These are phyloP conservation scores for Priceomyces haplophilus DNA, from an alignment of 805 yeast species.

Conservation along the genomic window DNA sequence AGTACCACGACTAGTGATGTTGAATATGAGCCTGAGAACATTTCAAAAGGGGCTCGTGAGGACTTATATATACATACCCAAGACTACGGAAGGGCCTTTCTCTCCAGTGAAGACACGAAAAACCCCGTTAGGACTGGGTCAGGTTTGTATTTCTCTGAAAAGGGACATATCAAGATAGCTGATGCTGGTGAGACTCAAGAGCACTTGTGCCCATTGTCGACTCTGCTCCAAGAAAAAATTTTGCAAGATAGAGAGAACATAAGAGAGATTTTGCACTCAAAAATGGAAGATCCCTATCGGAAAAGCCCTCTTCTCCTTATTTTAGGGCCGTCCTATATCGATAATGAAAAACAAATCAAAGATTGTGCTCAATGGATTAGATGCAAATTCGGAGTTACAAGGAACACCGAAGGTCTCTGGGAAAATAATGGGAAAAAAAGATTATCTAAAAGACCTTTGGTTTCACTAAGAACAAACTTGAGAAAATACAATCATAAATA, in stretches of 20 bases:
- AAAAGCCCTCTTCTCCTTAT: constrained; percentile 29
- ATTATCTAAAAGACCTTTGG: constrained; percentile 16
- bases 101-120: neutral
- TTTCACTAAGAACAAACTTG: constrained; percentile 39
- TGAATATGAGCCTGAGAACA: constrained; percentile 6
- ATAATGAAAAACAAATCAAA: constrained; percentile 29
- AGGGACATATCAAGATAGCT: constrained; percentile 36
- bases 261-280: constrained; percentile 12
- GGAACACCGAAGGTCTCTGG: constrained; percentile 13
- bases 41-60: too few relatives aligned
- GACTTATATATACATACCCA: too few relatives aligned
- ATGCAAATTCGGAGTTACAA: constrained; percentile 7
- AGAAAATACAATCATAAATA: constrained; percentile 21
- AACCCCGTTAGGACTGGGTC: constrained; percentile 10
- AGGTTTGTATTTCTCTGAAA: constrained; percentile 22
- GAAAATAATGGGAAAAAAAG: constrained; percentile 7
- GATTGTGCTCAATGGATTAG: constrained; percentile 43
- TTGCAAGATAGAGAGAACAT: constrained; percentile 27
- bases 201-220: constrained; percentile 34
- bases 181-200: constrained; percentile 46
- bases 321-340: constrained; percentile 38
- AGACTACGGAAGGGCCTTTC: too few relatives aligned
- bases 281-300: neutral
- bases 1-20: neutral
- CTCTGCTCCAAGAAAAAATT: constrained; percentile 24